phyloP scores from a whole-genome alignment of 768 basidiomycete species.

The Trametes cingulata region DNA sequence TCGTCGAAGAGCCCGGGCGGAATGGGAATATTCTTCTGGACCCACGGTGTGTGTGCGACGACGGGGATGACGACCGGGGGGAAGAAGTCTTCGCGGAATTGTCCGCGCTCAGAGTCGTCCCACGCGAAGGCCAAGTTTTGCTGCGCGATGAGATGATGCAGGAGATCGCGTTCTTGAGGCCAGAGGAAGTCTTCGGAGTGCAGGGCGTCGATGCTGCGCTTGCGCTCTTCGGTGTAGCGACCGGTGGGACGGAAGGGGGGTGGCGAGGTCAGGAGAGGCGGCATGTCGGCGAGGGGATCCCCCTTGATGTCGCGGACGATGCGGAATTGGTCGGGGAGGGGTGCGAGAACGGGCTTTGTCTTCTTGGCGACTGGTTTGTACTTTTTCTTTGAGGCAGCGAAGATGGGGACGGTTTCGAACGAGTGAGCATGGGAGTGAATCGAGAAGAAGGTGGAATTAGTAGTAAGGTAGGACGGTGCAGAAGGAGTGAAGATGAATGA shows the following conservation, averaged over 20 bases:
- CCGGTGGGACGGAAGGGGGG: constrained; percentile 10
- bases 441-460: background rate
- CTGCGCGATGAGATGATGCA: constrained; percentile 34
- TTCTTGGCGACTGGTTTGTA: constrained; percentile 29
- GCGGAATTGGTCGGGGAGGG: constrained; percentile 23
- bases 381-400: constrained; percentile 10
- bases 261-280: constrained; percentile 8
- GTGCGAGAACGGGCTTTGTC: constrained; percentile 21
- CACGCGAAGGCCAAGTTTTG: constrained; percentile 37
- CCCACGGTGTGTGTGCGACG: constrained; percentile 31
- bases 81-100: constrained; percentile 34
- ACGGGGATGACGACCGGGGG: constrained; percentile 35
- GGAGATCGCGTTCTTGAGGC: constrained; percentile 34
- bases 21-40: constrained; percentile 30
- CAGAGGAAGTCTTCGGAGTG: constrained; percentile 32
- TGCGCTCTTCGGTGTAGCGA: constrained; percentile 22
- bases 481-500: background rate
- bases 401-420: background rate
- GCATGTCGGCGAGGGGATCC: constrained; percentile 20
- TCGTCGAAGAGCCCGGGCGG: constrained; percentile 30
- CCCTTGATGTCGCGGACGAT: constrained; percentile 18
- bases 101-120: constrained; percentile 39
- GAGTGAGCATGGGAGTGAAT: constrained; percentile 2
- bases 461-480: background rate
- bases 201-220: constrained; percentile 9